phyloP scores from a whole-genome alignment of 768 basidiomycete genomes.

The Peribolospora kevripleyi region DNA sequence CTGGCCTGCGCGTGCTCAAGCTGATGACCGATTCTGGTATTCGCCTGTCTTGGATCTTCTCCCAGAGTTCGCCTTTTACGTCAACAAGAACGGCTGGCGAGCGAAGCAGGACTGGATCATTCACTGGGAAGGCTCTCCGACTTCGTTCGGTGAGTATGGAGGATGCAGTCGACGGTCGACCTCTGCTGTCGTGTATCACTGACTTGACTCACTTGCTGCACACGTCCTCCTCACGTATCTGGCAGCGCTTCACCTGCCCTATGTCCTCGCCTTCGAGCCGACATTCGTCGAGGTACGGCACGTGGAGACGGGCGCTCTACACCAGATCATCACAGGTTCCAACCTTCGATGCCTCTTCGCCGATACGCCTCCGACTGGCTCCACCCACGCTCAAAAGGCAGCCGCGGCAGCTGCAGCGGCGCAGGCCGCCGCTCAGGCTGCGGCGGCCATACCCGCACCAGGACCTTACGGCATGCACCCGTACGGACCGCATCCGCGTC shows the following conservation, averaged over 20 bases:
- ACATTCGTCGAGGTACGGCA: conserved; percentile 91
- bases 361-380: conserved; percentile 68
- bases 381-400: conserved; percentile 28
- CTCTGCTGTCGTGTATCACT: not conserved
- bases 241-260: conserved; percentile 84
- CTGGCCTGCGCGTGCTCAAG: too few relatives aligned
- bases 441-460: too few relatives aligned
- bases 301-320: conserved; percentile 70
- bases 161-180: not conserved
- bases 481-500: too few relatives aligned
- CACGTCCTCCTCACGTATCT: not conserved
- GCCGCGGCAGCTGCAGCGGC: conserved; percentile 17
- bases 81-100: conserved; percentile 83
- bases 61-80: conserved; percentile 92
- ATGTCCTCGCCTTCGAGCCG: conserved; percentile 86
- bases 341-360: conserved; percentile 77
- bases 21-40: not conserved
- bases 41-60: conserved; percentile 3
- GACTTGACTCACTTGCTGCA: not conserved
- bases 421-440: too few relatives aligned
- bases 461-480: too few relatives aligned
- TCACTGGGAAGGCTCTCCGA: conserved; percentile 84
- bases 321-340: conserved; percentile 41
- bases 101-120: conserved; percentile 83
- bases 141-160: conserved; percentile 60